Evolutionary conservation across 1,284 basidiomycete species (phyloP), one percentile per base, ranked within the genome.

Genomic region (Fomitiporia mediterranea): DNA sequence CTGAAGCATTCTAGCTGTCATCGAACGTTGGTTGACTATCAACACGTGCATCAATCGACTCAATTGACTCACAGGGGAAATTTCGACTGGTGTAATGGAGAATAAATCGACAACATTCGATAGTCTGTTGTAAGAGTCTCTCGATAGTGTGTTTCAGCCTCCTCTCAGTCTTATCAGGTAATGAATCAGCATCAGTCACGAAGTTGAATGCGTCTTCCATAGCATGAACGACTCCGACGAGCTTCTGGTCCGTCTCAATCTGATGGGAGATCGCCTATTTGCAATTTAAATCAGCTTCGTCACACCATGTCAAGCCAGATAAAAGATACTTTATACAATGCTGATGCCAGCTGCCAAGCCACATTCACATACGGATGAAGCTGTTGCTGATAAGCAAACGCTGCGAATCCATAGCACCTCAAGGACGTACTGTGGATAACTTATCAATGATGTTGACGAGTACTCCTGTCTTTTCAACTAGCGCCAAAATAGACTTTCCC

Each of bases 1-100:
- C 23, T n/a, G 11, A 34, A 51, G 23, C 50, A 51, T 40, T 17
- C 50, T 35, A 40, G 7, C 50, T 51, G n/a, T n/a, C n/a, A n/a
- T n/a, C n/a, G 35, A 25, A n/a, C 13, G 25, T 40, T 4, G 8
- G 5, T 5, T 5, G 2, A 9, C 13, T 6, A 2, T 17, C 3
- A 8, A n/a, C n/a, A n/a, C n/a, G n/a, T n/a, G n/a, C n/a, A 9
- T 27, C 4, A 35, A 37, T 3, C 25, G 7, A 38, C 23, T n/a
- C 13, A 4, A 50, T 4, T 9, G n/a, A 28, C 50, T 51, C n/a
- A 51, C 50, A 4, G 15, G 35, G 1, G 7, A 51, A 51, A 2
- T 21, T n/a, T 13, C 21, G 37, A 5, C 27, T 13, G 11, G 19
- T 37, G 15, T 51, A 51, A 2, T 40, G 27, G 11, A 35, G 50